phyloP scores from a whole-genome alignment of 306 rosid genomes.

The Prunus salicina region DNA sequence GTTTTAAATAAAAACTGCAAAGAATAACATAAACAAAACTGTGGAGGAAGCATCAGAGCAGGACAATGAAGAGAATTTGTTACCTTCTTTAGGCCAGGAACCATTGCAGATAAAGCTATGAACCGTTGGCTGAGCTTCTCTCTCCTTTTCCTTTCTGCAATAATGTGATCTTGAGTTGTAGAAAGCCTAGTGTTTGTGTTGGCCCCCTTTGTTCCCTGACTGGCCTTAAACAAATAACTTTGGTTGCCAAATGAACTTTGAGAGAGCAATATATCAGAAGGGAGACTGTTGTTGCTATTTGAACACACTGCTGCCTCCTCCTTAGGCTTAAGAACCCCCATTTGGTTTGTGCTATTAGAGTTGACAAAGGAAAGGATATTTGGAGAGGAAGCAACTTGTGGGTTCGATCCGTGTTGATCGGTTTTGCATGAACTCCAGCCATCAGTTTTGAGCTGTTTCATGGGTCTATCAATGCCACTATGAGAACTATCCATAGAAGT shows the following conservation, averaged over 20 bases:
- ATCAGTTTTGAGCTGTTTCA: conserved; percentile 48
- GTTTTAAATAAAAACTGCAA: neutral
- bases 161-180: conserved; percentile 71
- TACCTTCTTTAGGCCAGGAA: conserved; percentile 97
- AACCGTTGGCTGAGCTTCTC: conserved; percentile 92
- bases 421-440: conserved; percentile 45
- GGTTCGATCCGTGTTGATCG: conserved; percentile 34
- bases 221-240: conserved; percentile 33
- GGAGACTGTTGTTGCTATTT: conserved; percentile 27
- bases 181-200: conserved; percentile 46
- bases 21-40: neutral
- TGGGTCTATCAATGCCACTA: conserved; percentile 33
- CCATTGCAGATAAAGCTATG: conserved; percentile 81
- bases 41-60: too few relatives aligned
- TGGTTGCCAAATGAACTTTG: conserved; percentile 46
- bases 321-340: conserved; percentile 59
- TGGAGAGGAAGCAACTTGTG: conserved; percentile 41
- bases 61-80: neutral
- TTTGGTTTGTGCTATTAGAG: conserved; percentile 41
- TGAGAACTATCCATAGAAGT: conserved; percentile 35
- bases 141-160: conserved; percentile 83
- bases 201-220: conserved; percentile 39
- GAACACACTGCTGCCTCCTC: conserved; percentile 46
- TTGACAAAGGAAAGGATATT: conserved; percentile 50
- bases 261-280: conserved; percentile 44